Percentiles rank a stretch among this genome's conserved stretches.
These are phyloP conservation scores for Mycena maculata DNA, from an alignment of 768 basidiomycete genomes.

Conservation along the genomic window DNA sequence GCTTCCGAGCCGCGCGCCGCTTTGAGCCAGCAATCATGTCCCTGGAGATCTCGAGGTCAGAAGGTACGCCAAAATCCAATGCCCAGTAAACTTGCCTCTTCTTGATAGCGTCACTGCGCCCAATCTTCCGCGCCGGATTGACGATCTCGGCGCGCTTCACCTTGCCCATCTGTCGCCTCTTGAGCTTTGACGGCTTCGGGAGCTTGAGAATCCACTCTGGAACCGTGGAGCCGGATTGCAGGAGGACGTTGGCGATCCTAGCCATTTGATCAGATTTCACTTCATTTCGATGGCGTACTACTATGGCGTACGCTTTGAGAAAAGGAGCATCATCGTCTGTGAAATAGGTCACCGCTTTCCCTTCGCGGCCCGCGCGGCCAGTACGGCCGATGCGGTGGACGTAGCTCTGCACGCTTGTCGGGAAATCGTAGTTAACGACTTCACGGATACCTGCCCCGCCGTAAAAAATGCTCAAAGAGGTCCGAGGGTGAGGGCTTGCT, in stretches of 20 bases:
- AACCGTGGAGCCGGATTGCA: slow-evolving; percentile 90
- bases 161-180: slow-evolving; percentile 87
- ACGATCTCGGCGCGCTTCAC: slow-evolving; percentile 82
- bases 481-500: slow-evolving; percentile 49
- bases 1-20: slow-evolving; percentile 53
- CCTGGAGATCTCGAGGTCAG: slow-evolving; percentile 50
- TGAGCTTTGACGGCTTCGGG: slow-evolving; percentile 93
- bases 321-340: slow-evolving; percentile 93
- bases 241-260: slow-evolving; percentile 95
- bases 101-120: slow-evolving; percentile 77
- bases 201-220: slow-evolving; percentile 96
- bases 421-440: slow-evolving; percentile 98
- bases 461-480: background rate
- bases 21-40: slow-evolving; percentile 86
- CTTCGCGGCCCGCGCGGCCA: slow-evolving; percentile 91
- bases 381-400: slow-evolving; percentile 98
- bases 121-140: slow-evolving; percentile 75
- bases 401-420: slow-evolving; percentile 94
- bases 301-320: slow-evolving; percentile 80
- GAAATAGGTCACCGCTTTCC: slow-evolving; percentile 96
- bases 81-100: slow-evolving; percentile 61
- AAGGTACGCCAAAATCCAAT: slow-evolving; percentile 10
- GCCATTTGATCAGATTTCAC: background rate
- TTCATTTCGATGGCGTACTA: slow-evolving; percentile 2
- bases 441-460: slow-evolving; percentile 51